Percentiles rank a stretch among this genome's conserved stretches.
phyloP scores from a whole-genome alignment of 2,329 filamentous ascomycete species.

The Sclerotinia glacialis region DNA sequence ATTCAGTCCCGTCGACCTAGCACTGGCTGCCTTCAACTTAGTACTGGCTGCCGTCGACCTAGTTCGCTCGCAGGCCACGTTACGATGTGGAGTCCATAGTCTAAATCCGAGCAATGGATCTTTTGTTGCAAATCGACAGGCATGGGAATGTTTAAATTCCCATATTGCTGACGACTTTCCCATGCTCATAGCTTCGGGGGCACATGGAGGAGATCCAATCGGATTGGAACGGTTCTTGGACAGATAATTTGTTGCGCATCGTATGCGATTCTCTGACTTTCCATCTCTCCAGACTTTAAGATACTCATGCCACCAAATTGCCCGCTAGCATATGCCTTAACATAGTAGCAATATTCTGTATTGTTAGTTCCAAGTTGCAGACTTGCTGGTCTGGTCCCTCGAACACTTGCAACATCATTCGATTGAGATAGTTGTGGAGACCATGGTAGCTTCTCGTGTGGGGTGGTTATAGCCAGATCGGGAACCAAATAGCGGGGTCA shows the following conservation, averaged over 20 bases:
- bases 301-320: neutral
- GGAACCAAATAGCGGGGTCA: neutral
- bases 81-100: neutral
- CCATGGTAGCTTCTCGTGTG: neutral
- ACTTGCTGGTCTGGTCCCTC: neutral
- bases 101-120: neutral
- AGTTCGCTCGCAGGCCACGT: neutral
- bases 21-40: neutral
- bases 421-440: neutral
- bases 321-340: neutral
- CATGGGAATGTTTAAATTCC: neutral
- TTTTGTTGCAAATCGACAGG: neutral
- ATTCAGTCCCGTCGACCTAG: too few relatives aligned
- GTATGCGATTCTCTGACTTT: neutral
- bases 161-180: neutral
- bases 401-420: neutral
- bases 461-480: neutral
- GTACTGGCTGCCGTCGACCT: neutral
- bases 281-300: neutral
- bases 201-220: neutral
- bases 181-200: neutral
- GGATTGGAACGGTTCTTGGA: neutral
- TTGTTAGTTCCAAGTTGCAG: neutral
- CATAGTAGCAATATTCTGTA: neutral
- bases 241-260: neutral